These are phyloP conservation scores for Ogataea dorogensis DNA, from an alignment of 805 yeast species.

Conservation along the genomic window DNA sequence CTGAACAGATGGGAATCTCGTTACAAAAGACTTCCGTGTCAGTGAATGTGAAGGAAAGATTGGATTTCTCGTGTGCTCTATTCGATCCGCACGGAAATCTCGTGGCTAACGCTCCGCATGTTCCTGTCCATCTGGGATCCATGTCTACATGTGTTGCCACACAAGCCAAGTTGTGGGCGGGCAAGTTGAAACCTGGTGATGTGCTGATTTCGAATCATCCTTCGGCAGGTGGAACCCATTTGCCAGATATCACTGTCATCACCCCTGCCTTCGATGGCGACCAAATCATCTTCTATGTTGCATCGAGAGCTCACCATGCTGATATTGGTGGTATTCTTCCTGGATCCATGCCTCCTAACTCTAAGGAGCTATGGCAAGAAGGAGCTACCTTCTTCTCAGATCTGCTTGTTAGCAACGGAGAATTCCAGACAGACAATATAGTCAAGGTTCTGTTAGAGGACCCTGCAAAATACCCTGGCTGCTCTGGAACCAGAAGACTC, in stretches of 20 bases:
- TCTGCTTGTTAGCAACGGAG: conserved; percentile 66
- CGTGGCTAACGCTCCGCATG: conserved; percentile 86
- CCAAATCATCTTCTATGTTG: conserved; percentile 77
- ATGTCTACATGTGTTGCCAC: conserved; percentile 77
- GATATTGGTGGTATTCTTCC: conserved; percentile 93
- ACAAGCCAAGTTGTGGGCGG: conserved; percentile 65
- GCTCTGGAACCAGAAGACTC: conserved; percentile 84
- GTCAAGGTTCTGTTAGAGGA: conserved; percentile 59
- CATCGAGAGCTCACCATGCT: conserved; percentile 94
- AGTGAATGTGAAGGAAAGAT: conserved; percentile 78
- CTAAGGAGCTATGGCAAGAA: conserved; percentile 81
- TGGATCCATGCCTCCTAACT: conserved; percentile 93
- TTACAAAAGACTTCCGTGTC: conserved; percentile 77
- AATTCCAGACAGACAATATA: conserved; percentile 72
- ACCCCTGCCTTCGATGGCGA: conserved; percentile 79
- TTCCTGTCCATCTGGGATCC: conserved; percentile 84
- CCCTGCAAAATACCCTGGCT: conserved; percentile 81
- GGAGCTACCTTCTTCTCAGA: conserved; percentile 87
- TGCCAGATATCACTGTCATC: conserved; percentile 88
- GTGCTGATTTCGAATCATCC: conserved; percentile 80
- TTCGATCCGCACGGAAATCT: conserved; percentile 75
- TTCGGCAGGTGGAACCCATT: conserved; percentile 79
- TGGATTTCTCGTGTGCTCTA: conserved; percentile 83
- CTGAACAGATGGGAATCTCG: conserved; percentile 85
- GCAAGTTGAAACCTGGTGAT: conserved; percentile 67